A percentile compares a stretch with the other conserved stretches of the same genome.
These are phyloP conservation scores for Daedalea quercina DNA, from an alignment of 768 basidiomycete genomes.

Conservation along the genomic window DNA sequence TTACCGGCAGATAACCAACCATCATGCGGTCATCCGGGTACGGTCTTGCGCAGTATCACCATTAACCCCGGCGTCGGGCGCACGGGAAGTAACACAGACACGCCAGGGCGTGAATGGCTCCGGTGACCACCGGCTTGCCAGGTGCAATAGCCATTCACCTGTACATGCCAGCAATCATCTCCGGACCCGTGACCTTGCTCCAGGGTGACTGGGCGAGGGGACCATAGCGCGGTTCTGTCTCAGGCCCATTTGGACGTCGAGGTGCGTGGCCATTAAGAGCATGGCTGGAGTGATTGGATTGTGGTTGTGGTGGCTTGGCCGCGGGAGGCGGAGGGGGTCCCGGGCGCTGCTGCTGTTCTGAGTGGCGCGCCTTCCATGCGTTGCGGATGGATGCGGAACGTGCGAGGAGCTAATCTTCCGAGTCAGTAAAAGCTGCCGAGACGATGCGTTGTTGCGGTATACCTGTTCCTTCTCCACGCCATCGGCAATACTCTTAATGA, in stretches of 20 bases:
- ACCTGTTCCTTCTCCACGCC: slow-evolving; percentile 89
- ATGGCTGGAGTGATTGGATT: slow-evolving; percentile 12
- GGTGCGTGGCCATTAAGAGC: slow-evolving; percentile 14
- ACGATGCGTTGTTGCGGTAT: background rate
- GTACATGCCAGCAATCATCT: slow-evolving; percentile 55
- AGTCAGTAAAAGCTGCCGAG: slow-evolving; percentile 12
- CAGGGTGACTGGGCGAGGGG: slow-evolving; percentile 56
- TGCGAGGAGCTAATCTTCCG: slow-evolving; percentile 51
- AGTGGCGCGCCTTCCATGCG: slow-evolving; percentile 67
- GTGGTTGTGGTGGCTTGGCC: slow-evolving; percentile 15
- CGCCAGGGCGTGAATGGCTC: background rate
- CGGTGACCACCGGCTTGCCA: background rate
- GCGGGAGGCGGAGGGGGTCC: slow-evolving; percentile 15
- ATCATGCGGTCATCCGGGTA: too few relatives aligned
- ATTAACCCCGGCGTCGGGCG: background rate
- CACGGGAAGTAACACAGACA: background rate
- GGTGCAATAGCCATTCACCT: slow-evolving; percentile 34
- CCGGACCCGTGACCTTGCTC: slow-evolving; percentile 72
- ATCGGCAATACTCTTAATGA: slow-evolving; percentile 87
- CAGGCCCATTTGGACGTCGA: slow-evolving; percentile 17
- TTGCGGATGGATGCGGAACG: slow-evolving; percentile 57
- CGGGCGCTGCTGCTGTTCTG: slow-evolving; percentile 20
- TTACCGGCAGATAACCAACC: too few relatives aligned
- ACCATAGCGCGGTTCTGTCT: slow-evolving; percentile 50
- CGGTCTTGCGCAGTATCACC: too few relatives aligned